Conservation (phyloP, 345 rosid genomes). For the Melaleuca alternifolia region DNA sequence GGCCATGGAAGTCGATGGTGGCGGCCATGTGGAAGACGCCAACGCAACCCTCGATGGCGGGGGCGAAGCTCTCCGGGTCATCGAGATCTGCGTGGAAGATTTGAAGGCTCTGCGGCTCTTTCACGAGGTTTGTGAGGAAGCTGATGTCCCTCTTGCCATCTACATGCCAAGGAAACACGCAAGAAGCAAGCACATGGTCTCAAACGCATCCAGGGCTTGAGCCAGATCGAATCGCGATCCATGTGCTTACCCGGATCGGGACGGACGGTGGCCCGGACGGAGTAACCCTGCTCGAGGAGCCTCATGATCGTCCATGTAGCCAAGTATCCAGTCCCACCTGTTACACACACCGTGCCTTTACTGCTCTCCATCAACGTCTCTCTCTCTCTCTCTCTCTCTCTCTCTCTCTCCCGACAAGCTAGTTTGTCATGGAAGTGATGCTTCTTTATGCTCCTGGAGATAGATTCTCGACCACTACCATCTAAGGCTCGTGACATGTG, state of each 20-base stretch:
- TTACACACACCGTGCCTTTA: constrained; percentile 9
- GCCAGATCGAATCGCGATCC: background rate
- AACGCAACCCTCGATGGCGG: constrained; percentile 46
- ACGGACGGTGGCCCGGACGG: constrained; percentile 19
- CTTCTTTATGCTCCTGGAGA: background rate
- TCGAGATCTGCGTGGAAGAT: constrained; percentile 39
- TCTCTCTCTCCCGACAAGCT: background rate
- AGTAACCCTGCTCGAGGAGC: constrained; percentile 21
- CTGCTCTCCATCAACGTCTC: background rate
- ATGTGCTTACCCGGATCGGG: background rate
- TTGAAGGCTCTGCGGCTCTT: constrained; percentile 1
- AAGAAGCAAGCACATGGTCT: background rate
- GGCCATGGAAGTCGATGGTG: constrained; percentile 24
- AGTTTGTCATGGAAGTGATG: background rate
- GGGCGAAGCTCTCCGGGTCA: constrained; percentile 36
- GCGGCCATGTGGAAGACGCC: constrained; percentile 57
- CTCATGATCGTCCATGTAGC: constrained; percentile 20
- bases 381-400: background rate
- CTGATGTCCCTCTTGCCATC: constrained; percentile 7
- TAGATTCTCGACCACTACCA: too few species aligned
- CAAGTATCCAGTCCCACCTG: constrained; percentile 17
- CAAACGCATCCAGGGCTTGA: background rate
- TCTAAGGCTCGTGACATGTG: too few species aligned
- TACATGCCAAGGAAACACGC: background rate
- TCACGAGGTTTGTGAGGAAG: constrained; percentile 8